Evolutionary conservation across 306 rosid genomes (phyloP).

Genomic region (Prunus campanulata): DNA sequence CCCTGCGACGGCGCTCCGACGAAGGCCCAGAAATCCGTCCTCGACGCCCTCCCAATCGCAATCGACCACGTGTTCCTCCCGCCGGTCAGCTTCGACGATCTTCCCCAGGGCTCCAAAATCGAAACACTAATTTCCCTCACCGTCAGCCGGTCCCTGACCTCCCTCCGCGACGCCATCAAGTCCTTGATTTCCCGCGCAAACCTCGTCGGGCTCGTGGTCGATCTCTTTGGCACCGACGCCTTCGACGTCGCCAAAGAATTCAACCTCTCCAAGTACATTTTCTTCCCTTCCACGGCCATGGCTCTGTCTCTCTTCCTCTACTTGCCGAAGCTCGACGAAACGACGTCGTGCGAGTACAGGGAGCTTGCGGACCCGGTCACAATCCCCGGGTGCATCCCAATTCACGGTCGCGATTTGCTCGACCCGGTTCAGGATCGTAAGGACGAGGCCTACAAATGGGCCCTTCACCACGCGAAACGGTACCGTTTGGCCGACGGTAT

Average conservation of each 20-base stretch:
- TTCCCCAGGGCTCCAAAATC: constrained; percentile 23
- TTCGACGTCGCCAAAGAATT: constrained; percentile 47
- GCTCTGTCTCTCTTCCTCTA: constrained; percentile 35
- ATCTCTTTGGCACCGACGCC: constrained; percentile 61
- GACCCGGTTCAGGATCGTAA: constrained; percentile 63
- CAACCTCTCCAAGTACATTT: constrained; percentile 36
- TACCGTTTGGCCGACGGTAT: constrained; percentile 46
- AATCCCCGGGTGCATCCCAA: constrained; percentile 60
- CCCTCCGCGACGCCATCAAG: constrained; percentile 1
- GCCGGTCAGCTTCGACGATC: constrained; percentile 36
- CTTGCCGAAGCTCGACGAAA: constrained; percentile 43
- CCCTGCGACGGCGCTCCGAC: constrained; percentile 57
- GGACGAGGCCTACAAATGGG: constrained; percentile 49
- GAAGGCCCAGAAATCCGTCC: constrained; percentile 45
- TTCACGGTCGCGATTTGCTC: constrained; percentile 46
- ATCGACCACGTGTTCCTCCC: constrained; percentile 39
- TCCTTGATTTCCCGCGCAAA: constrained; percentile 12
- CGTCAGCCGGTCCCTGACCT: constrained; percentile 34
- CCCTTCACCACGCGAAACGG: constrained; percentile 42
- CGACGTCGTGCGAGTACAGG: constrained; percentile 38
- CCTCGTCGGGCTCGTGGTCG: constrained; percentile 41
- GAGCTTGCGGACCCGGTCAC: constrained; percentile 43
- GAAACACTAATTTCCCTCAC: constrained; percentile 45
- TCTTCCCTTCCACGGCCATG: constrained; percentile 51
- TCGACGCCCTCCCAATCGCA: constrained; percentile 32